Base-by-base conservation (phyloP, 805 yeast genomes). In the Starmera caribaea region DNA sequence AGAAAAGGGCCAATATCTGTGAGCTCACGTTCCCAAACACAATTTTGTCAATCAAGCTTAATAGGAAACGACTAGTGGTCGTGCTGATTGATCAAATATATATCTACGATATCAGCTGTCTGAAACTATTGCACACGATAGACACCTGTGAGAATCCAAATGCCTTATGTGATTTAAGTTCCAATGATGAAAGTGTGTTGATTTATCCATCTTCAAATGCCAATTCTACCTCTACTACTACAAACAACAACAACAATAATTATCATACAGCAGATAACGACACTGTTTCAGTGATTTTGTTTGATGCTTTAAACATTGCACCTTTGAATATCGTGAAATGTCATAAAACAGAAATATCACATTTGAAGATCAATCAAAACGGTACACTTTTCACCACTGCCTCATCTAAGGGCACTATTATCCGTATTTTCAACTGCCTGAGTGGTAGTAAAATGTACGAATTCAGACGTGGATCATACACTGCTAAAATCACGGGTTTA, bases 81-180 rank as follows among this genome's bases (percentile, higher is more conserved):
- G 76, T 84, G 6, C 65, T 90, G 39, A 68, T 76, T 37, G 90
- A 86, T 44, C 95, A 89, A 59, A 76, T 92, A 9, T 84, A 79
- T 56, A 75, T 90, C 36, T 92, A 90, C 63, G 97, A 90, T 58
- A 81, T 90, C 45, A 77, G 92, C 41, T 85, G 94, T 57, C 88
- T 90, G 80, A 79, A 84, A 52, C 71, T 89, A 21, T 57, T 90
- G 33, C 83, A 79, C 51, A 79, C 81, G 1, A 71, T 82, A 30
- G 87, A 82, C 36, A 72, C 78, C 1, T 53, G 65, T 14, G 63
- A 75, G 1, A 79, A 71, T 45, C 62, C 62, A 0, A 42, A 41
- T 14, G 68, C 63, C 10, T 40, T 53, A 30, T 46, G 55, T 39
- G 57, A 53, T 16, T 40, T 57, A n/a, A 50, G 58, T 15, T 51